Evolutionary conservation across 352 stramenopile species (phyloP), one percentile per base, ranked within the genome.

Genomic region (Pythium chondricola): DNA sequence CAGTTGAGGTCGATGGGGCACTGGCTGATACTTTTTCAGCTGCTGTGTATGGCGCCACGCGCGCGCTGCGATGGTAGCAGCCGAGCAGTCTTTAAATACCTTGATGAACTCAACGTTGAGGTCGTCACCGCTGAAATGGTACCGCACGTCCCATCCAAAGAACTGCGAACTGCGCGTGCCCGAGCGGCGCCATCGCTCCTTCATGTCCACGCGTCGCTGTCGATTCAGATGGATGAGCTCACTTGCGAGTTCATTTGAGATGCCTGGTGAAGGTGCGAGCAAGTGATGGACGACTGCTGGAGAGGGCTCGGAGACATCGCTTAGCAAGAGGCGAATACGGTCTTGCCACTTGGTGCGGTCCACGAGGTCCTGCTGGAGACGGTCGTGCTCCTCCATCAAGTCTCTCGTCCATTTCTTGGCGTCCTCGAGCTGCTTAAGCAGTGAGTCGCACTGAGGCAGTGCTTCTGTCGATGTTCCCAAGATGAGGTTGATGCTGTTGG

Each of bases 91-190:
- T 18, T 38, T 46, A 33, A 84, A 78, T 14, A 63, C 4, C 49
- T 84, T 84, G 39, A 60, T 65, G 41, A 77, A 81, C 10, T 58
- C 57, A 27, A 72, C 67, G 50, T 71, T 64, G 42, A 80, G 26
- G 16, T 62, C 58, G 10, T 61, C 27, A 25, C 54, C 53, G 24
- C 65, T 31, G 44, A 71, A 67, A 7, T 60, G 58, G 39, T 74
- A 66, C 20, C 62, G 46, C 26, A 70, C 71, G 18, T 63, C 63
- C 71, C 71, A 82, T 20, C 71, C 71, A 39, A 82, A 78, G 22
- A 82, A 65, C 7, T 70, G 18, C 40, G 47, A 47, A 26, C 56
- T 58, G 8, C 35, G 47, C 46, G 26, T 41, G 14, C 17, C 11
- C 14, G 48, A 41, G 16, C 32, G 35, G 31, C 76, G 67, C 4